These are phyloP conservation scores for Camellia sinensis DNA, from an alignment of 148 eudicot species.

Conservation along the genomic window DNA sequence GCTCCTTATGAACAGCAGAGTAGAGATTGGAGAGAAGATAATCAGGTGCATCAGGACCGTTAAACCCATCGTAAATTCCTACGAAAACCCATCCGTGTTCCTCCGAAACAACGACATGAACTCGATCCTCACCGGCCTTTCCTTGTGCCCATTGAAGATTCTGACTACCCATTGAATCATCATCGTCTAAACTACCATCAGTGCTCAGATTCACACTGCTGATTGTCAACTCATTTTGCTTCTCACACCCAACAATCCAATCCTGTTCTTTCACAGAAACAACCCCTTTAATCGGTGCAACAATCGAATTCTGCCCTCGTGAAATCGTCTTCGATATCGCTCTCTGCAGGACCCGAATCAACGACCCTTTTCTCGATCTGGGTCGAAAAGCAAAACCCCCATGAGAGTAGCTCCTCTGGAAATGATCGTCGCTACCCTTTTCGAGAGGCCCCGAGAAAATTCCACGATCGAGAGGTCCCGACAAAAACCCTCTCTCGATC, in stretches of 20 bases:
- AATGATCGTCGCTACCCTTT: slow-evolving; percentile 35
- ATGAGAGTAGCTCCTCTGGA: slow-evolving; percentile 72
- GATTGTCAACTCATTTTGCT: slow-evolving; percentile 45
- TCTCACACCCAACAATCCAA: slow-evolving; percentile 52
- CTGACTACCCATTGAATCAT: slow-evolving; percentile 51
- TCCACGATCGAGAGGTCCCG: slow-evolving; percentile 84
- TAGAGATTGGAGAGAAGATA: slow-evolving; percentile 73
- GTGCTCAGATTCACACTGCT: slow-evolving; percentile 64
- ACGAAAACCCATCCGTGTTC: slow-evolving; percentile 94
- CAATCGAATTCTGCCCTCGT: slow-evolving; percentile 63
- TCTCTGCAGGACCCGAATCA: slow-evolving; percentile 53
- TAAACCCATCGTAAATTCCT: slow-evolving; percentile 92
- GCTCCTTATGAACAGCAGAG: slow-evolving; percentile 69
- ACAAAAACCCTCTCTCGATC: slow-evolving; percentile 72
- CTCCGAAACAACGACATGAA: slow-evolving; percentile 88
- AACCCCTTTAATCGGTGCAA: slow-evolving; percentile 60
- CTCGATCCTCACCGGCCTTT: slow-evolving; percentile 94
- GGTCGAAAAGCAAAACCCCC: slow-evolving; percentile 36
- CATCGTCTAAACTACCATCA: slow-evolving; percentile 65
- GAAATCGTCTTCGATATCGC: slow-evolving; percentile 63
- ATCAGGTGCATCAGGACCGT: slow-evolving; percentile 93
- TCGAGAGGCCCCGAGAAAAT: slow-evolving; percentile 67
- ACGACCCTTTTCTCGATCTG: slow-evolving; percentile 42
- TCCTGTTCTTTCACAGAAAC: slow-evolving; percentile 43
- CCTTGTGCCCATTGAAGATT: slow-evolving; percentile 98